These are phyloP conservation scores for Neurospora terricola DNA, from an alignment of 495 filamentous ascomycete species.

Conservation along the genomic window DNA sequence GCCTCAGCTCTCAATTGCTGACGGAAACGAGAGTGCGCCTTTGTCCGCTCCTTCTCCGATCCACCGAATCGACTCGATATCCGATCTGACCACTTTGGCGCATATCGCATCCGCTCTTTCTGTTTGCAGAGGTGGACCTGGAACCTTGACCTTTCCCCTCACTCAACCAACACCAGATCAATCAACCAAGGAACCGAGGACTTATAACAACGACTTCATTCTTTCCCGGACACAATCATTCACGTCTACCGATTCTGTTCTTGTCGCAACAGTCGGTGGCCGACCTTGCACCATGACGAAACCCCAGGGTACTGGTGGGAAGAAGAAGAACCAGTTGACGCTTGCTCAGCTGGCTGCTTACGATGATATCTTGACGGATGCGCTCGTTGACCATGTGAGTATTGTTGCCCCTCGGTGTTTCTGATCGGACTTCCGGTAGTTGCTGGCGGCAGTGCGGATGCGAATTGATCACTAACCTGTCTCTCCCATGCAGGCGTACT, in stretches of 20 bases:
- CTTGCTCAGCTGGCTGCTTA: slow-evolving; percentile 80
- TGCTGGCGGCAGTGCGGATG: neutral
- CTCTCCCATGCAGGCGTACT: slow-evolving; percentile 56
- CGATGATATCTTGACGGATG: slow-evolving; percentile 94
- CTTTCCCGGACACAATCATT: neutral
- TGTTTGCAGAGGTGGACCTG: neutral
- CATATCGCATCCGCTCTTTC: neutral
- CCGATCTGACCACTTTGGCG: neutral
- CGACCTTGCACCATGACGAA: slow-evolving; percentile 12
- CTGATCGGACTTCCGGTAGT: neutral
- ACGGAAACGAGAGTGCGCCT: neutral
- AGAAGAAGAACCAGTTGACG: slow-evolving; percentile 63
- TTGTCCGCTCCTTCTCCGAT: neutral
- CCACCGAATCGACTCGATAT: neutral
- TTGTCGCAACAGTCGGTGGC: neutral
- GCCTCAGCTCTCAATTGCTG: neutral
- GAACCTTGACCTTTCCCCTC: neutral
- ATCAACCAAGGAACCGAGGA: neutral
- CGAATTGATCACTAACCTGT: neutral
- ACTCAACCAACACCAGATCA: neutral
- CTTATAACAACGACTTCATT: neutral
- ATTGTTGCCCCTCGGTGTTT: neutral
- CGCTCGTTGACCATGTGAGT: slow-evolving; percentile 86
- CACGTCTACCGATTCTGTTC: neutral
- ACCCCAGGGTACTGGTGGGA: neutral